Conservation (phyloP, 1,139 yeast genomes). For the Ogataea hybrid region DNA sequence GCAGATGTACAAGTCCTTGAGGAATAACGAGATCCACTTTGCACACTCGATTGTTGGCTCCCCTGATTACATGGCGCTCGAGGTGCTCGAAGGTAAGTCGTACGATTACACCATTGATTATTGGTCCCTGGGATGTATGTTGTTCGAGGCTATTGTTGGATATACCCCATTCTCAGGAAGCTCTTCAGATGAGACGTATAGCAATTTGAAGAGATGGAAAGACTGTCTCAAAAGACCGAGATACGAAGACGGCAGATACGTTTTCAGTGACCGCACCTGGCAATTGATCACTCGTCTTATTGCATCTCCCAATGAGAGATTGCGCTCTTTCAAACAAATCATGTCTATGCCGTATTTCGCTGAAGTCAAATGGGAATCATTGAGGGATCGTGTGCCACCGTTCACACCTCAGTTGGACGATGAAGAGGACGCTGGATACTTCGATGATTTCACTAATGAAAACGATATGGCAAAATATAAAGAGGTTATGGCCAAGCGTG, state of each 20-base stretch:
- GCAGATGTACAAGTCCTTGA: slow-evolving; percentile 71
- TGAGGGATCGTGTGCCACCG: slow-evolving; percentile 80
- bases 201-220: slow-evolving; percentile 92
- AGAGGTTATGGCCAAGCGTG: slow-evolving; percentile 56
- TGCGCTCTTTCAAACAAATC: slow-evolving; percentile 77
- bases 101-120: slow-evolving; percentile 97
- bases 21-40: slow-evolving; percentile 63
- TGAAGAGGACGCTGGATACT: slow-evolving; percentile 97
- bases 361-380: slow-evolving; percentile 74
- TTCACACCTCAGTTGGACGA: slow-evolving; percentile 95
- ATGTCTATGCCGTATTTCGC: slow-evolving; percentile 76
- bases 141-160: slow-evolving; percentile 89
- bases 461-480: slow-evolving; percentile 97
- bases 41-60: slow-evolving; percentile 98
- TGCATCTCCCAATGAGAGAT: slow-evolving; percentile 73
- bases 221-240: slow-evolving; percentile 86
- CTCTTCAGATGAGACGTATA: slow-evolving; percentile 90
- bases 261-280: slow-evolving; percentile 98
- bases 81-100: slow-evolving; percentile 89
- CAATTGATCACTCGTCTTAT: slow-evolving; percentile 74
- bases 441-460: slow-evolving; percentile 95
- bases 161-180: slow-evolving; percentile 97
- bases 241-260: slow-evolving; percentile 86
- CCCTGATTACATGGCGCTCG: slow-evolving; percentile 99
- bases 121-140: slow-evolving; percentile 97